Evolutionary conservation across 23 red algal species (phyloP), one percentile per base, ranked within the genome.

Genomic region (Pyropia yezoensis): DNA sequence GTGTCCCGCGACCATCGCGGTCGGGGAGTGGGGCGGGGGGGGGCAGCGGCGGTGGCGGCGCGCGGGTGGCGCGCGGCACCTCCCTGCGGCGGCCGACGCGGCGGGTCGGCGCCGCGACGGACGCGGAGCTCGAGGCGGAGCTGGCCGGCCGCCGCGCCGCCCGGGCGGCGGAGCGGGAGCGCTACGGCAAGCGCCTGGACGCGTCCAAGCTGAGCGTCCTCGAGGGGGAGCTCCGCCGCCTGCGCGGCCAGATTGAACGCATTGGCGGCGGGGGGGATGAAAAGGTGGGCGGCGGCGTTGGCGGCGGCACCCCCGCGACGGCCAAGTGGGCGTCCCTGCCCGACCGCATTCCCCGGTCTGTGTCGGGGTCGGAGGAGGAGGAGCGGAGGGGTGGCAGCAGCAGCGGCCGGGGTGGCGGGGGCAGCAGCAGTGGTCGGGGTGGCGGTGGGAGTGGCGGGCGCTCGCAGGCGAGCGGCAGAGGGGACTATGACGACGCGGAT

Each of bases 91-190:
- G 39, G 39, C 39, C 39, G 39, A 47, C 39, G 39, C 39, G 39
- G 39, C 39, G 57, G 14, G 59, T 78, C 33, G 65, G 50, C 18
- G 27, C 62, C 26, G 52, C 67, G 59, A 67, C 74, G n/a, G 74
- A 78, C 33, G 74, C 74, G 14, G 74, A 78, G 33, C 74, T 78
- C 33, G 74, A 78, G 49, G 80, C 80, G 27, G 80, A 85, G 70
- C 80, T 85, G 3, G 80, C 58, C 18, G 49, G 69, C 61, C 55
- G 69, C 16, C 69, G 67, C 18, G 60, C 47, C 19, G 57, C 68
- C 1, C 67, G 70, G 7, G 80, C 69, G 18, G 47, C 50, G 25
- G 80, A 85, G 54, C 28, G 80, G 15, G 80, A 85, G 21, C 80
- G 80, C 22, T 85, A 66, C 59, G 69, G 54, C 3, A 66, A 56